Base-by-base conservation (phyloP, 1,139 yeast genomes). In the Scheffersomyces lignicola region DNA sequence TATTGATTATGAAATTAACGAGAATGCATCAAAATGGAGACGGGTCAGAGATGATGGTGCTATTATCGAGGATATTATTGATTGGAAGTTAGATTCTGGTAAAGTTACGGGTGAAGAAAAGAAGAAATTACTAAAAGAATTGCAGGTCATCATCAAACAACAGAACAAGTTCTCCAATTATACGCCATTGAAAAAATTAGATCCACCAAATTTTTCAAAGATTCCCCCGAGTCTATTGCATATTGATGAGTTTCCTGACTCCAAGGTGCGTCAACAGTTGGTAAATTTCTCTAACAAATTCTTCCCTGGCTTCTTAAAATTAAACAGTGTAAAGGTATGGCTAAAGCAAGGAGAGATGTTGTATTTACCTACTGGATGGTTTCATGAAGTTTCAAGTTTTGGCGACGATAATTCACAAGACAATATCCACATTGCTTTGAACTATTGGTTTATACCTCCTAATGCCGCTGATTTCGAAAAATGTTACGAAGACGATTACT, bases 281-380 rank as follows among this genome's bases (percentile, higher is more conserved):
- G 40, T 48, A n/a, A 35, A 49, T 2, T 60, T 66, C 37, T 48
- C 56, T 4, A 34, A 59, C 9, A 41, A 39, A 11, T 44, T 58
- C 27, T 82, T 70, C 54, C 86, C 87, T 0, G 63, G 65, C 1
- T 63, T 82, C 32, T 49, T 67, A 29, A 43, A 58, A 1, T 60
- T 77, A 2, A 60, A 63, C 17, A 61, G 69, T 38, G 48, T 66
- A 26, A 60, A 66, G 8, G 78, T 78, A 3, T 65, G 74, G 58
- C 47, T 83, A 18, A 78, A 82, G 0, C 29, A 12, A 15, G 88
- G 88, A 0, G 80, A 82, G 32, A 76, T 80, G 81, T 55, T 83
- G 22, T 83, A 76, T 47, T 54, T 83, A 16, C 92, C 92, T 1
- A 74, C 85, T 1, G 88, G 90, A 1, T 83, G 90, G 90, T 83